Conservation (phyloP, 495 filamentous ascomycete genomes). For the Lasiosphaeris hirsuta region DNA sequence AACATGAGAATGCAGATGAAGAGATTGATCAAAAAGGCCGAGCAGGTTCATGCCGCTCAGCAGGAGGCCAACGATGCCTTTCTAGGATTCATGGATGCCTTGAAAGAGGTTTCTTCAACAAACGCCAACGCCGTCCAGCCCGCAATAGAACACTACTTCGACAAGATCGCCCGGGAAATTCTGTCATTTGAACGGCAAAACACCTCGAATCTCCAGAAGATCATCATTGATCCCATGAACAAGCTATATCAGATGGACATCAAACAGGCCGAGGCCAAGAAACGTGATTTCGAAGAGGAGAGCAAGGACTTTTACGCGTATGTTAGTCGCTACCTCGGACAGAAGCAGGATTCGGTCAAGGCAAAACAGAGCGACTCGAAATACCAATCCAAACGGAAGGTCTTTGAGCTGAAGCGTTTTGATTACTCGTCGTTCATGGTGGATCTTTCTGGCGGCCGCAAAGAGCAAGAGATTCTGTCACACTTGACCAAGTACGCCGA, state of each 20-base stretch:
- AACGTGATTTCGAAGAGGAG: slow-evolving; percentile 97
- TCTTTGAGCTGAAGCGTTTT: slow-evolving; percentile 94
- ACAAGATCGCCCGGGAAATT: slow-evolving; percentile 92
- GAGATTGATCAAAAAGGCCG: slow-evolving; percentile 87
- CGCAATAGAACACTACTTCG: slow-evolving; percentile 95
- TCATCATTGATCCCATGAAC: slow-evolving; percentile 89
- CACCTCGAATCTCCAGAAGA: slow-evolving; percentile 75
- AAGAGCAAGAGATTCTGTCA: slow-evolving; percentile 95
- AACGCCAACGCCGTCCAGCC: slow-evolving; percentile 95
- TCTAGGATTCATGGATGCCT: slow-evolving; percentile 75
- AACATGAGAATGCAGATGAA: slow-evolving; percentile 92
- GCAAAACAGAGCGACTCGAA: slow-evolving; percentile 98
- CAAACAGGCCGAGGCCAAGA: slow-evolving; percentile 96
- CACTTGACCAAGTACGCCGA: slow-evolving; percentile 94
- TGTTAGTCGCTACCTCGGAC: slow-evolving; percentile 89
- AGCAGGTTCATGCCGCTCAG: slow-evolving; percentile 79
- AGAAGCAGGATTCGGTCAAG: slow-evolving; percentile 91
- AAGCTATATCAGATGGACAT: slow-evolving; percentile 94
- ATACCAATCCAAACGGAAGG: slow-evolving; percentile 89
- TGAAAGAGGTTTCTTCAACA: slow-evolving; percentile 81
- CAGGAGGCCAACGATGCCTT: slow-evolving; percentile 79
- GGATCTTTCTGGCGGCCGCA: slow-evolving; percentile 92
- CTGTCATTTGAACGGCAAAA: slow-evolving; percentile 82
- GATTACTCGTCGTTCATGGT: slow-evolving; percentile 99
- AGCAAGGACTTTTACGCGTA: slow-evolving; percentile 97